These are phyloP conservation scores for Rhizopogon vesiculosus DNA, from an alignment of 768 basidiomycete species.

Conservation along the genomic window DNA sequence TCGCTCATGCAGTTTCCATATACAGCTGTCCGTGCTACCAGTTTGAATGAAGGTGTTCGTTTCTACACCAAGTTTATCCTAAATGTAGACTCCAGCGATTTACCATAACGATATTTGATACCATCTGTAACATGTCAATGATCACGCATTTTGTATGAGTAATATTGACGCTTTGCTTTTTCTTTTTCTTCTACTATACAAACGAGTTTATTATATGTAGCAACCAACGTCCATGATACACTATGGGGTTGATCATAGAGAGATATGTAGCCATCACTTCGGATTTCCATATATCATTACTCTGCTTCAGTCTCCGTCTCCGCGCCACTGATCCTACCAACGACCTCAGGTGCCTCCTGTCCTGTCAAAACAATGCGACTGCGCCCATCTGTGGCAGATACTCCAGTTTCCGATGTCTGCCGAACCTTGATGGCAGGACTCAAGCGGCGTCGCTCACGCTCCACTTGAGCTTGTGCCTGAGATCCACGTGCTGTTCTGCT, in stretches of 20 bases:
- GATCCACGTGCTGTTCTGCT: slow-evolving; percentile 21
- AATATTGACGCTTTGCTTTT: background rate
- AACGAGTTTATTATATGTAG: too few relatives aligned
- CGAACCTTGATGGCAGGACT: slow-evolving; percentile 14
- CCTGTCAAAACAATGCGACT: slow-evolving; percentile 15
- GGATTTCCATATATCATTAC: slow-evolving; percentile 1
- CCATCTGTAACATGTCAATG: background rate
- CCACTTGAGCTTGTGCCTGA: slow-evolving; percentile 13
- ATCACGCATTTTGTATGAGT: background rate
- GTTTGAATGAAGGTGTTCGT: slow-evolving; percentile 57
- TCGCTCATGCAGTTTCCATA: slow-evolving; percentile 6
- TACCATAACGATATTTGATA: slow-evolving; percentile 1
- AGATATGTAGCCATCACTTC: background rate
- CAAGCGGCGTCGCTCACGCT: slow-evolving; percentile 18
- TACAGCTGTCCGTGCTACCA: slow-evolving; percentile 43
- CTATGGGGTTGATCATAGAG: too few relatives aligned
- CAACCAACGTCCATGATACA: too few relatives aligned
- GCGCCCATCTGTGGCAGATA: slow-evolving; percentile 8
- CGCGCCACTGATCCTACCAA: slow-evolving; percentile 12
- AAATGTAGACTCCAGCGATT: slow-evolving; percentile 54
- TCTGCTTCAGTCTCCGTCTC: slow-evolving; percentile 10
- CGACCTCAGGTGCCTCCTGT: slow-evolving; percentile 14
- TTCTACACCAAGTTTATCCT: slow-evolving; percentile 64
- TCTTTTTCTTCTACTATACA: background rate
- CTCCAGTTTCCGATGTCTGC: slow-evolving; percentile 11